Conservation (phyloP, 2,329 filamentous ascomycete genomes). For the Colletotrichum echinochloae region DNA sequence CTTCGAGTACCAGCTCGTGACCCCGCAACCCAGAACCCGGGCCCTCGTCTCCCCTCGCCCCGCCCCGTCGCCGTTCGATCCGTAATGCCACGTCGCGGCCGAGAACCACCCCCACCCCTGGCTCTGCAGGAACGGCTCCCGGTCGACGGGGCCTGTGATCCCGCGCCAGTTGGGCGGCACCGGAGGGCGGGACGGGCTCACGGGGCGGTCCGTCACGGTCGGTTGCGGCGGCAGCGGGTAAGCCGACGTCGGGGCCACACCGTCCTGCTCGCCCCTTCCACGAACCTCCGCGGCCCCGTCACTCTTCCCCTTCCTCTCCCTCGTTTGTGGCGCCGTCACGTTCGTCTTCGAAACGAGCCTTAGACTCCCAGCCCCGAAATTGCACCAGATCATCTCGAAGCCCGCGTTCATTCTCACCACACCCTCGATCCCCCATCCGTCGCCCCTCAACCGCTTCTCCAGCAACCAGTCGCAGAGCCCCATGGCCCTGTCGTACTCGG, state of each 20-base stretch:
- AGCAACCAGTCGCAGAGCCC: constrained; percentile 61
- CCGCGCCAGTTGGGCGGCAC: constrained; percentile 53
- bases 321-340: constrained; percentile 57
- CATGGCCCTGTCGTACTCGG: constrained; percentile 61
- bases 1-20: constrained; percentile 60
- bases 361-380: constrained; percentile 59
- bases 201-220: constrained; percentile 51
- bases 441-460: constrained; percentile 54
- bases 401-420: constrained; percentile 64
- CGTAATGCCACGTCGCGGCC: constrained; percentile 58
- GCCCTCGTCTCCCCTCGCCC: constrained; percentile 57
- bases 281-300: constrained; percentile 25
- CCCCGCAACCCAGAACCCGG: constrained; percentile 54
- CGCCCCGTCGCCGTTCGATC: constrained; percentile 51
- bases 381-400: constrained; percentile 65
- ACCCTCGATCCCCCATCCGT: constrained; percentile 61
- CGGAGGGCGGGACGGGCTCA: constrained; percentile 50
- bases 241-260: constrained; percentile 45
- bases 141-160: constrained; percentile 31
- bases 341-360: constrained; percentile 58
- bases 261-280: constrained; percentile 18
- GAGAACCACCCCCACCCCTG: constrained; percentile 60
- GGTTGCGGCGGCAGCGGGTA: constrained; percentile 53
- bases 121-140: constrained; percentile 55
- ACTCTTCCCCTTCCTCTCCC: neutral